Conservation (phyloP, 1,139 yeast species). For the Debaryomyces psychrophilus region DNA sequence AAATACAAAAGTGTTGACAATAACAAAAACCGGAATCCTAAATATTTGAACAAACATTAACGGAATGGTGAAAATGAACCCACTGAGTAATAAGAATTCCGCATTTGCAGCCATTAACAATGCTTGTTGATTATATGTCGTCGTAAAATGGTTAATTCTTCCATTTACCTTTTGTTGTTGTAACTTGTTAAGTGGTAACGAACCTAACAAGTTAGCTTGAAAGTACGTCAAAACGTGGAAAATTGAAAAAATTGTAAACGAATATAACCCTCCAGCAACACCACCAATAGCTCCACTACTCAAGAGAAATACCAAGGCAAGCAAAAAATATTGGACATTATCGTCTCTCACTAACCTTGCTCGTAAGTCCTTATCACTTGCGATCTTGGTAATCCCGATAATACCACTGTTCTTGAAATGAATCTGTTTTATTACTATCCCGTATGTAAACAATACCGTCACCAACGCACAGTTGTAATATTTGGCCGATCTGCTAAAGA, state of each 20-base stretch:
- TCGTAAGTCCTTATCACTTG: slow-evolving; percentile 8
- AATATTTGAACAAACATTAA: slow-evolving; percentile 19
- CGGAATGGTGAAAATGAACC: slow-evolving; percentile 22
- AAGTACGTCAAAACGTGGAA: slow-evolving; percentile 61
- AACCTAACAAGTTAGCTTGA: slow-evolving; percentile 32
- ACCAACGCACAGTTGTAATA: slow-evolving; percentile 44
- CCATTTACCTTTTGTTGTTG: slow-evolving; percentile 27
- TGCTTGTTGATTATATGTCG: slow-evolving; percentile 48
- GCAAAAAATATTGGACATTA: slow-evolving; percentile 51
- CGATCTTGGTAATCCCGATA: slow-evolving; percentile 20
- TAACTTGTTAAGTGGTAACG: slow-evolving; percentile 23
- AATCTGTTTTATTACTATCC: slow-evolving; percentile 52
- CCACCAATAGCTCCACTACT: slow-evolving; percentile 35
- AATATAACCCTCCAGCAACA: slow-evolving; percentile 46
- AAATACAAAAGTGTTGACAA: slow-evolving; percentile 22
- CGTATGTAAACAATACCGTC: slow-evolving; percentile 49
- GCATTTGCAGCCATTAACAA: slow-evolving; percentile 50
- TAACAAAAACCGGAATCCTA: slow-evolving; percentile 21
- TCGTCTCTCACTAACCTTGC: slow-evolving; percentile 41
- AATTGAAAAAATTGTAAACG: slow-evolving; percentile 58
- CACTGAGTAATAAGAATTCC: slow-evolving; percentile 39
- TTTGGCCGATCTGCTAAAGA: slow-evolving; percentile 32
- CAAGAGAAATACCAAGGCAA: slow-evolving; percentile 43
- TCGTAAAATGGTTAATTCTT: slow-evolving; percentile 37
- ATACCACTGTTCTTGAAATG: slow-evolving; percentile 35